Evolutionary conservation across 192 early-diverging fungal species (phyloP), one percentile per base, ranked within the genome.

Genomic region (Coemansia sp.): DNA sequence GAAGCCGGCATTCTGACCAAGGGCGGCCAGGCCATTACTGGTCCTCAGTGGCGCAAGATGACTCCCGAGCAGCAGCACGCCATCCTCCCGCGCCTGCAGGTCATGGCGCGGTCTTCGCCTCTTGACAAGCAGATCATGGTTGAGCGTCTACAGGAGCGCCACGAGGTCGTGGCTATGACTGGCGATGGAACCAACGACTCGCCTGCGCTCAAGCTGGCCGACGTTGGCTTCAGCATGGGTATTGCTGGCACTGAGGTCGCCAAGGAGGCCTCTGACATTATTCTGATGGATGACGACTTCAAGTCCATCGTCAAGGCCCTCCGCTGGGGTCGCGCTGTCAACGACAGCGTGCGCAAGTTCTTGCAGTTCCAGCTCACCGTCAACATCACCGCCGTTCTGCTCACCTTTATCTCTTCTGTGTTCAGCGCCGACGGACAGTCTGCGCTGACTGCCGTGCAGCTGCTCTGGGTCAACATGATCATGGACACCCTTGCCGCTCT

Each of bases 121-220:
- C 86, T 92, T 47, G 98, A 99, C 75, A 99, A 99, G 75, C 93
- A 93, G 70, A 93, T 97, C 64, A 82, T 99, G 27, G 97, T 99
- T 8, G 85, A 89, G 41, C 86, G 90, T 62, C 84, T 99, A 61
- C 94, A 93, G 72, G 84, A 89, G 47, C 83, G 96, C 50, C 92
- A 93, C 52, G 94, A 98, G 75, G 93, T 96, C 44, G 98, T 99
- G 4, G 95, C 98, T 0, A 96, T 99, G 0, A 99, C 97, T 39
- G 98, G 98, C 29, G 98, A 99, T 80, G 98, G 98, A 15, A 98
- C 98, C 8, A 99, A 99, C 76, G 98, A 99, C 78, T 97, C 92
- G 1, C 92, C 92, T 12, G 98, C 98, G 3, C 82, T 99, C 47
- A 94, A 94, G 73, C 82, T 87, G 53, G 93, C 98, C 50, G 95